A percentile compares a stretch with the other conserved stretches of the same genome.
phyloP scores from a whole-genome alignment of 495 filamentous ascomycete species.

The Xylaria flabelliformis region DNA sequence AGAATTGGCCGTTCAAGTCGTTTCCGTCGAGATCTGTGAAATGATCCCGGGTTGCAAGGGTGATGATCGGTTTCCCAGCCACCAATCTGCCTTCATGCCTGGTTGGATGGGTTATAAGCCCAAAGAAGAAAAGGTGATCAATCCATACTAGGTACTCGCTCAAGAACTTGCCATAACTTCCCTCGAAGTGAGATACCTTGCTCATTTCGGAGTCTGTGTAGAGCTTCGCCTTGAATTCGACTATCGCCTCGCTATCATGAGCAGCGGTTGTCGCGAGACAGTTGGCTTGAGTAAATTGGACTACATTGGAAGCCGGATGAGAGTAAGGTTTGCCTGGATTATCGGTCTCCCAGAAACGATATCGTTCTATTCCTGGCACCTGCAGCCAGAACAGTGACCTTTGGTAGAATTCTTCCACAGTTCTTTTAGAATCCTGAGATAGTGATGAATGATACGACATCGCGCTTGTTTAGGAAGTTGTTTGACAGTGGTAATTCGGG shows the following conservation, averaged over 20 bases:
- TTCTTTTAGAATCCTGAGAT: not conserved
- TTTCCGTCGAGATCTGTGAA: not conserved
- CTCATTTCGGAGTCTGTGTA: not conserved
- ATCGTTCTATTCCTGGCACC: not conserved
- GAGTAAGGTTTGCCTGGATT: not conserved
- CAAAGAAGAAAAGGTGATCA: slow-evolving; percentile 18
- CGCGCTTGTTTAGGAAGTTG: not conserved
- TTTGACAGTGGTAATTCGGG: not conserved
- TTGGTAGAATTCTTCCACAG: not conserved
- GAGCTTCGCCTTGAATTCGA: not conserved
- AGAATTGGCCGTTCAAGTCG: not conserved
- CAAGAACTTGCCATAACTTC: not conserved
- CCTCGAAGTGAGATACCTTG: not conserved
- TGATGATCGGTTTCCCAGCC: not conserved
- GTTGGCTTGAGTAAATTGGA: not conserved
- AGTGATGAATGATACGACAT: not conserved
- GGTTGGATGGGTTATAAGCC: not conserved
- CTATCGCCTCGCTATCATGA: not conserved
- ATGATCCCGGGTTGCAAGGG: not conserved
- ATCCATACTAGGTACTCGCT: slow-evolving; percentile 9
- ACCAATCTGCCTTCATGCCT: not conserved
- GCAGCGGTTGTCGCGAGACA: not conserved
- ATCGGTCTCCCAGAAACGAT: slow-evolving; percentile 1
- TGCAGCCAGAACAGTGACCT: not conserved
- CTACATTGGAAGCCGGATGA: not conserved